phyloP scores from a whole-genome alignment of 306 rosid species.

The Vigna angularis region DNA sequence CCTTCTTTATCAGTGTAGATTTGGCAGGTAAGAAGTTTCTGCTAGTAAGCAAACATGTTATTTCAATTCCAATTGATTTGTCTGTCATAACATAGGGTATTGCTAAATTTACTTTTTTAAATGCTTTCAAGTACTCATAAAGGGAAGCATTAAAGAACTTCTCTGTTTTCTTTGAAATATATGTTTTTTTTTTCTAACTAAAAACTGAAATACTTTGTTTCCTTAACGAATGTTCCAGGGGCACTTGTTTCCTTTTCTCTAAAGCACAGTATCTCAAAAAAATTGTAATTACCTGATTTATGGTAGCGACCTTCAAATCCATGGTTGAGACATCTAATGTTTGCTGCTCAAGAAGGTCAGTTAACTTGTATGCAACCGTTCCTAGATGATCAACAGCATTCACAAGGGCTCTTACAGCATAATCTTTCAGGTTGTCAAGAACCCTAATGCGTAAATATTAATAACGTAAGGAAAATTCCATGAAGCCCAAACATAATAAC shows the following conservation, averaged over 20 bases:
- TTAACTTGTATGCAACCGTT: conserved; percentile 94
- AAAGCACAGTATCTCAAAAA: conserved; percentile 8
- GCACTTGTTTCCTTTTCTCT: not conserved
- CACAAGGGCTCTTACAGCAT: conserved; percentile 90
- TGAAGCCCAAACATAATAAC: conserved; percentile 34
- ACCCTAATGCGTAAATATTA: conserved; percentile 62
- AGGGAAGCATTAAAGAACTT: not conserved
- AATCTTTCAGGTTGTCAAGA: conserved; percentile 92
- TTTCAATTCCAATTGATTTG: conserved; percentile 41
- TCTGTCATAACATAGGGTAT: conserved; percentile 9
- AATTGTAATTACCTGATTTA: conserved; percentile 74
- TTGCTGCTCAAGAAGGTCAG: conserved; percentile 93
- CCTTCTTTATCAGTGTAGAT: conserved; percentile 84
- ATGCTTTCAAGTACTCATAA: not conserved
- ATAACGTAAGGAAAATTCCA: conserved; percentile 13
- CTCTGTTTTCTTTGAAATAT: not conserved
- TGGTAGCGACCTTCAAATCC: conserved; percentile 74
- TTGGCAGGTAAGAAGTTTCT: conserved; percentile 89
- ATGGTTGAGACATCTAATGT: conserved; percentile 76
- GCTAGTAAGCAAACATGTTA: conserved; percentile 44
- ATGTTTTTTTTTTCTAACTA: not conserved
- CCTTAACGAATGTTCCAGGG: not conserved
- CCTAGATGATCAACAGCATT: conserved; percentile 99
- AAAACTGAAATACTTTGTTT: not conserved
- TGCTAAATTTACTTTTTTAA: not conserved